Base-by-base conservation (phyloP, 495 filamentous ascomycete species). In the Hypoxylon cercidicola region DNA sequence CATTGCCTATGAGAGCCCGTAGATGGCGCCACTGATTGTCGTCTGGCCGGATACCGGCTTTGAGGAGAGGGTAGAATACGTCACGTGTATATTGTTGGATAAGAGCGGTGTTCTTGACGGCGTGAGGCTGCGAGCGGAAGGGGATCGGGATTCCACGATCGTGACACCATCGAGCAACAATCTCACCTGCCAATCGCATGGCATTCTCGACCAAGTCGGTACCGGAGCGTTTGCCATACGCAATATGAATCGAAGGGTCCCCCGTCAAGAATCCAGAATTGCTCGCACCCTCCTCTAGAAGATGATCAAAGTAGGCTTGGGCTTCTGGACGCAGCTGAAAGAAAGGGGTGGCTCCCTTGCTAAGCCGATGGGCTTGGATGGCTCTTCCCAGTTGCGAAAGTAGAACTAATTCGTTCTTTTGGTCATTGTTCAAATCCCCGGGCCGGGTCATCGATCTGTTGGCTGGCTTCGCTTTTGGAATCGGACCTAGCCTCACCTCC, bases 111-210 rank as follows among this genome's bases (percentile, higher is more conserved):
- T 78, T 72, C 40, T 84, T 81, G 34, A 83, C 77, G 4, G 89
- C 85, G 53, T 88, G 82, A 44, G 81, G 82, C 62, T 88, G 81
- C 6, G 90, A 86, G 39, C 92, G 85, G 75, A 89, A 97, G 13
- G 93, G 83, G 50, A 86, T 82, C 2, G 96, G 93, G 34, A 99
- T 91, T 54, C 84, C 80, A 34, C 93, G 88, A 37, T 87, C 82
- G 13, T 82, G 70, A 70, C 89, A 91, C 90, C 92, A 99, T 35
- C 73, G 75, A 6, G 87, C 93, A 2, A 87, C 87, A 16, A 90
- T 77, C 67, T 90, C 83, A 63, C 90, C 89, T 48, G 88, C 93
- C 16, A 94, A 77, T 45, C 91, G 79, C 95, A 98, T 99, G 19
- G 90, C 71, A 52, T 74, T 75, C 50, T 69, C 71, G 51, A 82